Conservation (phyloP, 2,329 filamentous ascomycete genomes). For the Phyllosticta citribraziliensis region DNA sequence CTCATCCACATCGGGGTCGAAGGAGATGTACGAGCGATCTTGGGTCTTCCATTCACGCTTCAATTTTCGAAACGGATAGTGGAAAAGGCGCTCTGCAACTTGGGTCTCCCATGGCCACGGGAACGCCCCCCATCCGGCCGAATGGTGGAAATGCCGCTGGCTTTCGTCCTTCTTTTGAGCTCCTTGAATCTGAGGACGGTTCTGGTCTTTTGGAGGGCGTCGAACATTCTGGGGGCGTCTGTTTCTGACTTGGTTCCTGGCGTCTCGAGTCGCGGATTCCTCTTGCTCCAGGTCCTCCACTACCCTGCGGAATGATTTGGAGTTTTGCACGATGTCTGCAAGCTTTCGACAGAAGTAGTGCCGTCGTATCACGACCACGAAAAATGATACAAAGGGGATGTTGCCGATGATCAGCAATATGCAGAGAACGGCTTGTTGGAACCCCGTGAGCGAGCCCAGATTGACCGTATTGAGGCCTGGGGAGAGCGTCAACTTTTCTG, state of each 20-base stretch:
- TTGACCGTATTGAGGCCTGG: constrained; percentile 21
- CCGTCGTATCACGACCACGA: constrained; percentile 20
- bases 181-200: background rate
- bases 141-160: constrained; percentile 18
- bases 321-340: constrained; percentile 20
- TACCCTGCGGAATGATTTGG: constrained; percentile 17
- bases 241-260: background rate
- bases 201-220: background rate
- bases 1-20: constrained; percentile 21
- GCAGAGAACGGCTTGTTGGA: constrained; percentile 21
- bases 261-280: background rate
- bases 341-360: constrained; percentile 20
- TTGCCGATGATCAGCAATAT: constrained; percentile 21
- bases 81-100: constrained; percentile 17
- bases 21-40: constrained; percentile 22
- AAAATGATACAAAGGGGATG: constrained; percentile 22
- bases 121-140: constrained; percentile 20
- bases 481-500: background rate
- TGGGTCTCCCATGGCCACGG: constrained; percentile 24
- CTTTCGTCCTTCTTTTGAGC: background rate
- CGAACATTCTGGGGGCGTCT: background rate
- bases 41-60: constrained; percentile 17
- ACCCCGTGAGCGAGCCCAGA: constrained; percentile 17
- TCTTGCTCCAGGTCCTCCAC: constrained; percentile 19
- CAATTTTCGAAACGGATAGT: constrained; percentile 15